Base-by-base conservation (phyloP, 2,329 filamentous ascomycete species). In the Ophiostoma australiae region DNA sequence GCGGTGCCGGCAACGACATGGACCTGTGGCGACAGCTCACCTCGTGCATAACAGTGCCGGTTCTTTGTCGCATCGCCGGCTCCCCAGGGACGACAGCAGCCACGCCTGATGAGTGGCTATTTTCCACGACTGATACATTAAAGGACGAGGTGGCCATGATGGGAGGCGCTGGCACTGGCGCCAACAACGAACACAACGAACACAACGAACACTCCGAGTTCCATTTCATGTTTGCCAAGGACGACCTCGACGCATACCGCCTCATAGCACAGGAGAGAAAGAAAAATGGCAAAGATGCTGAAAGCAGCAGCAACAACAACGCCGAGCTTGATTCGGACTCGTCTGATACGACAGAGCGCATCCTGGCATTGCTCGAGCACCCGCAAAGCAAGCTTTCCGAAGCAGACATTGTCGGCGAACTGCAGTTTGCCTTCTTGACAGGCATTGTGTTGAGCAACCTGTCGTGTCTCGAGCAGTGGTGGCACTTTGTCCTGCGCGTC, bases 391-490 rank as follows among this genome's bases (percentile, higher is more conserved):
- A 75, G 6, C 33, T 79, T 11, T 72, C 71, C 0, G 80, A 80
- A 41, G 78, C 80, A 1, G 83, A 86, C 70, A 77, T 89, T 35
- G 77, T 87, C 5, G 87, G 86, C 67, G 87, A 90, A 76, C 77
- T 89, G 1, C 87, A 90, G 74, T 85, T 89, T 76, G 82, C 83
- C 61, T 90, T 85, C 74, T 75, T 89, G 4, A 84, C 84, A 0
- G 87, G 87, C 52, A 82, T 85, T 76, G 82, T 86, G 70, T 82
- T 89, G 0, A 84, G 84, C 58, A 90, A 88, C 76, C 79, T 85
- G 61, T 81, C 85, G 10, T 89, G 87, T 74, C 80, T 88, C 63
- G 85, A 88, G 73, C 87, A 90, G 73, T 90, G 87, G 87, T 86
- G 83, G 80, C 82, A 87, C 75, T 81, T 87, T 73, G 77, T 84